phyloP scores from a whole-genome alignment of 441 rosid species.

The Euphorbia celastroides region DNA sequence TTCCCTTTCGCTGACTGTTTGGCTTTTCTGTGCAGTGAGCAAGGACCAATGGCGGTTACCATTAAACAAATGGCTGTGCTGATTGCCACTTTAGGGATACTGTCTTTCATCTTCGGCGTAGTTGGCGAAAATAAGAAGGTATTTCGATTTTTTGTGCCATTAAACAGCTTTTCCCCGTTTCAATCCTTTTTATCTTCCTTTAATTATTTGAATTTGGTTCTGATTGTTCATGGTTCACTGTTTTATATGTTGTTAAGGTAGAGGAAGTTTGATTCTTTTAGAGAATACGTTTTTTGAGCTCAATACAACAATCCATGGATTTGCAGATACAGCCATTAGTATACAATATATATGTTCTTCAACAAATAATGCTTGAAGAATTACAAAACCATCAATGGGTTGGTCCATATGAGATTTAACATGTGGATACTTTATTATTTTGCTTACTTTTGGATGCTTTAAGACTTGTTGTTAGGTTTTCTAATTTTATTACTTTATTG shows the following conservation, averaged over 20 bases:
- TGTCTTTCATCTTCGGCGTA: conserved; percentile 72
- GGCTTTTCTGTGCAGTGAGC: not conserved
- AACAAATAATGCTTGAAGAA: too few relatives aligned
- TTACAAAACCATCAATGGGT: too few relatives aligned
- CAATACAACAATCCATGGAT: not conserved
- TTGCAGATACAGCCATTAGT: not conserved
- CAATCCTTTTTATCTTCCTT: not conserved
- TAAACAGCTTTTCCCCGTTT: not conserved
- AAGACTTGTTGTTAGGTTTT: not conserved
- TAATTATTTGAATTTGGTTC: not conserved
- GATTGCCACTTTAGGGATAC: conserved; percentile 48
- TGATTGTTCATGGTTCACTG: not conserved
- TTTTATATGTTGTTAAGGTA: not conserved
- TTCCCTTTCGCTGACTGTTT: not conserved
- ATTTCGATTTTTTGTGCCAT: not conserved
- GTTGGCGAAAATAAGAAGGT: conserved; percentile 96
- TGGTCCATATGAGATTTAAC: too few relatives aligned
- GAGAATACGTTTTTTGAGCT: not conserved
- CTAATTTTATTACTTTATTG: not conserved
- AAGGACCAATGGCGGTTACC: conserved; percentile 48
- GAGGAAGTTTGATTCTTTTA: not conserved
- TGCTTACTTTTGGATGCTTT: too few relatives aligned
- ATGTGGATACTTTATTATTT: not conserved
- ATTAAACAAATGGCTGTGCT: conserved; percentile 60
- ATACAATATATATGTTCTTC: too few relatives aligned